Evolutionary conservation across 805 yeast species (phyloP), one percentile per base, ranked within the genome.

Genomic region (Monosporozyma aerobia): DNA sequence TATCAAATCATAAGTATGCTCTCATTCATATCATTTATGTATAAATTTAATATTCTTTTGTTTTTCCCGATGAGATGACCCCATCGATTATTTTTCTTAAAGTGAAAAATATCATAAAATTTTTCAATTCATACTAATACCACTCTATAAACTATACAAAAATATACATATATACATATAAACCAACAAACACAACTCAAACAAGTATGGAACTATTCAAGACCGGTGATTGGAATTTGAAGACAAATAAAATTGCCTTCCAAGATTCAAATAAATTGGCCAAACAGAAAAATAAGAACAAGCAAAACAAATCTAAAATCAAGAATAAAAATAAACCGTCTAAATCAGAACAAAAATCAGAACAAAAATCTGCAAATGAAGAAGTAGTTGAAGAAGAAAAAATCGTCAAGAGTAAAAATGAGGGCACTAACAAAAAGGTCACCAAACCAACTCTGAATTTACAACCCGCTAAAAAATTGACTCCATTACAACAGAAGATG

Each of bases 401-500:
- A 19, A 19, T 19, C 19, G 19, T 19, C 19, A 19, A 19, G 19
- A 19, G 19, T 19, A 19, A 35, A 7, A 32, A 47, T 13, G 55
- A 51, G 32, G 35, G 46, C 10, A 1, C 35, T 22, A 14, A 43
- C 35, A n/a, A 25, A 43, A 58, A 58, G 54, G 55, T 48, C 25
- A 52, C 57, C 51, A 56, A 52, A 23, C 45, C 48, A 41, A 30
- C 47, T 22, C 30, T 47, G 16, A 49, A 44, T 35, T 63, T 61
- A 27, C 45, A 62, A 16, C 55, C 64, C 45, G 52, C 65, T 3
- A 62, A 67, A n/a, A 63, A 68, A 39, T 70, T 90, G 51, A 88
- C 97, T 0, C 95, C 96, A 16, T 71, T 90, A 57, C 99, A 94
- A 69, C 87, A 86, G 62, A 94, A 94, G 64, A 92, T 94, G 98